Percentiles rank a stretch among this genome's conserved stretches.
Conservation (phyloP, 306 rosid genomes). For the Lathyrus tuberosus region DNA sequence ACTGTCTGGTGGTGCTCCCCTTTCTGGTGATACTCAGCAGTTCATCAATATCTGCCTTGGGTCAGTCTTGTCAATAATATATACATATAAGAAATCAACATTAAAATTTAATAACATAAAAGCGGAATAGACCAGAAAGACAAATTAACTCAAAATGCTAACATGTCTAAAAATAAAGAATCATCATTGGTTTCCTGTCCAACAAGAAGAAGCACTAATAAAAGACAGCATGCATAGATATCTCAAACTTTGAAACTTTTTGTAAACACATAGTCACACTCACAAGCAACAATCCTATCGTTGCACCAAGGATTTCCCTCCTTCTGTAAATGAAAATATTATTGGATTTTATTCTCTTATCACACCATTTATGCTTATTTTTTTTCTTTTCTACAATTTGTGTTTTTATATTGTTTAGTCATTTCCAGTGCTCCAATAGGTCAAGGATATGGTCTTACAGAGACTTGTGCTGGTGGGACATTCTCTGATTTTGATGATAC, state of each 20-base stretch:
- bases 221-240: constrained; percentile 5
- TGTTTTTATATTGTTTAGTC: constrained; percentile 39
- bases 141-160: constrained; percentile 5
- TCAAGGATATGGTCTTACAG: constrained; percentile 98
- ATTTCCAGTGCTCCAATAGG: constrained; percentile 85
- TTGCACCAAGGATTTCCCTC: neutral
- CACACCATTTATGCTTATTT: neutral
- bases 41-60: constrained; percentile 96
- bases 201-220: neutral
- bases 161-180: constrained; percentile 4
- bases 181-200: constrained; percentile 7
- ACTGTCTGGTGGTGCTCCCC: constrained; percentile 98
- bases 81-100: neutral
- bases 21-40: constrained; percentile 86
- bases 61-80: constrained; percentile 48
- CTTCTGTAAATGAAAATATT: neutral
- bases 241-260: constrained; percentile 4
- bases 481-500: constrained; percentile 91
- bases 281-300: neutral
- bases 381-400: constrained; percentile 8
- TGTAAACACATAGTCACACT: too few relatives aligned
- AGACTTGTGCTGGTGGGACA: constrained; percentile 95
- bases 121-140: constrained; percentile 6
- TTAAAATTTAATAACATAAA: neutral
- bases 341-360: constrained; percentile 14